Evolutionary conservation across 305 asterid species (phyloP).

Genomic region (Fraxinus platypoda): DNA sequence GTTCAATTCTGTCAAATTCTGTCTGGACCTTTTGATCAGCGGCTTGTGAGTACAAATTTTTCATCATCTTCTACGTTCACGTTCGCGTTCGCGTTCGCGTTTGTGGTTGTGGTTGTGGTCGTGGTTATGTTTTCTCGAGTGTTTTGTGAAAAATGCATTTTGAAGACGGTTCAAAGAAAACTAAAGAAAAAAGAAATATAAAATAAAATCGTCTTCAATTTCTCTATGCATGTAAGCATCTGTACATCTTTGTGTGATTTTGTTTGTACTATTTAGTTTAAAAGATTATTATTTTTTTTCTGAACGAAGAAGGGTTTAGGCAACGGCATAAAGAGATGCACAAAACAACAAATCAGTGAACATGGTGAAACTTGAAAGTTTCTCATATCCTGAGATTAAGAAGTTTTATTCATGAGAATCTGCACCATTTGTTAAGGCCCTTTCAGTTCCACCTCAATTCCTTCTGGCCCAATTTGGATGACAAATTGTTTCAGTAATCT

Average conservation of each 20-base stretch:
- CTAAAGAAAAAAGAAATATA: not conserved
- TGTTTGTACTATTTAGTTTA: not conserved
- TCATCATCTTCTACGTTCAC: not conserved
- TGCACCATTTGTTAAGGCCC: not conserved
- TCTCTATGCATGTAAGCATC: not conserved
- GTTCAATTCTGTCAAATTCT: constrained; percentile 38
- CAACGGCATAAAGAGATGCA: not conserved
- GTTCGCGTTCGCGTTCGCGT: not conserved
- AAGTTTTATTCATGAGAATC: not conserved
- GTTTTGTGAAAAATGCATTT: not conserved
- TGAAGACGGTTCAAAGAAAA: not conserved
- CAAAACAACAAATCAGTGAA: not conserved
- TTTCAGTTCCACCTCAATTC: not conserved
- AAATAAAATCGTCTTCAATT: not conserved
- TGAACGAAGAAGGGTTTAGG: not conserved
- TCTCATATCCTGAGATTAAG: not conserved
- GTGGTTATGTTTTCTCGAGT: not conserved
- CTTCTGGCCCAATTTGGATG: not conserved
- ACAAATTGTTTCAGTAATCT: not conserved
- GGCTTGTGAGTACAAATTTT: constrained; percentile 20
- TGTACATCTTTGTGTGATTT: not conserved
- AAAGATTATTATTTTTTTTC: no score
- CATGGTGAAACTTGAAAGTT: no score
- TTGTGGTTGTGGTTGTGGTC: not conserved
- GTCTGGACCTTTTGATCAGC: constrained; percentile 19